These are phyloP conservation scores for Physocladia obscura DNA, from an alignment of 192 early-diverging fungal species.

Conservation along the genomic window DNA sequence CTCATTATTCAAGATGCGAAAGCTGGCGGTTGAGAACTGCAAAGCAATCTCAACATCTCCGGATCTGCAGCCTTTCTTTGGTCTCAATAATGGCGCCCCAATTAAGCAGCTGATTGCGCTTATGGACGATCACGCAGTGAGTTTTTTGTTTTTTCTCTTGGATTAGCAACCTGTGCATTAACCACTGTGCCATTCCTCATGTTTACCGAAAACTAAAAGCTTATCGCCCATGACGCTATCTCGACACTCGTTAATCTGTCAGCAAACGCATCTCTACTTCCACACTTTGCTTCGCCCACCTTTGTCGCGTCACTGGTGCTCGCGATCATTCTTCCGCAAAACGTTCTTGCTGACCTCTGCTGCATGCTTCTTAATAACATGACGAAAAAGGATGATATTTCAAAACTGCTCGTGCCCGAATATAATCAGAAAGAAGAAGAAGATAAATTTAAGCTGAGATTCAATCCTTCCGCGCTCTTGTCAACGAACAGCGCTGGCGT, in stretches of 20 bases:
- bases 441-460: constrained; percentile 3
- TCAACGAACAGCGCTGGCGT: not conserved
- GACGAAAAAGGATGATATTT: constrained; percentile 67
- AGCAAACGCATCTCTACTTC: constrained; percentile 59
- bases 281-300: constrained; percentile 66
- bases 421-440: constrained; percentile 20
- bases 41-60: constrained; percentile 69
- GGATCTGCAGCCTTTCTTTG: constrained; percentile 60
- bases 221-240: constrained; percentile 81
- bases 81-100: constrained; percentile 53
- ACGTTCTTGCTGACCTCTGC: constrained; percentile 75
- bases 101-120: constrained; percentile 69
- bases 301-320: constrained; percentile 70
- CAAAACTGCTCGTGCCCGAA: constrained; percentile 55
- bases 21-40: constrained; percentile 76
- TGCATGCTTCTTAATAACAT: constrained; percentile 93
- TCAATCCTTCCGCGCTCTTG: constrained; percentile 9
- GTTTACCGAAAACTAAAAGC: constrained; percentile 38
- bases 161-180: not conserved
- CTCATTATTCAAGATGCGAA: constrained; percentile 67
- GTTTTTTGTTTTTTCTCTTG: too few species aligned
- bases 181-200: not conserved
- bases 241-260: constrained; percentile 83
- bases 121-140: constrained; percentile 68
- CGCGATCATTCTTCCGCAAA: constrained; percentile 66